phyloP scores from a whole-genome alignment of 1,139 yeast species.

The Meyerozyma athensensis region DNA sequence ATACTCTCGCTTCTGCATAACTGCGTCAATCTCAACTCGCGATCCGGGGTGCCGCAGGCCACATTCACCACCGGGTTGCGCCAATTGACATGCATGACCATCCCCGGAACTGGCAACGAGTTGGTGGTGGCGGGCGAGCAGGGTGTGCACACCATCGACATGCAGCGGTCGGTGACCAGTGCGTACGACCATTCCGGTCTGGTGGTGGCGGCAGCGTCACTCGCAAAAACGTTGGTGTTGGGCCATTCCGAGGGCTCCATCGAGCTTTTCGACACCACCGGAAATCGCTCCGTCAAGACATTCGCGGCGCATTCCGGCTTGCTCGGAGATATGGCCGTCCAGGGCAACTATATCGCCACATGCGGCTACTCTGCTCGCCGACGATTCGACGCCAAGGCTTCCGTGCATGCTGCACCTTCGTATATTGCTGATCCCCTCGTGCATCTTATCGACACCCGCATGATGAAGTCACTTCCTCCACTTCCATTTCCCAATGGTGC shows the following conservation, averaged over 20 bases:
- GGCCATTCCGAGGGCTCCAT: constrained; percentile 68
- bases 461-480: constrained; percentile 72
- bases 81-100: constrained; percentile 35
- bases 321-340: constrained; percentile 71
- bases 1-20: constrained; percentile 52
- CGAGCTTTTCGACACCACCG: constrained; percentile 71
- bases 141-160: constrained; percentile 54
- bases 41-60: constrained; percentile 51
- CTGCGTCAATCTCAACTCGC: constrained; percentile 49
- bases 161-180: constrained; percentile 44
- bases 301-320: constrained; percentile 74
- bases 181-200: constrained; percentile 26
- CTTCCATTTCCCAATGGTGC: constrained; percentile 91
- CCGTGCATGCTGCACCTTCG: background rate
- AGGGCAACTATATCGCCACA: constrained; percentile 72
- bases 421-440: constrained; percentile 69
- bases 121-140: constrained; percentile 32
- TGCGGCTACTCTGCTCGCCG: constrained; percentile 72
- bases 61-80: constrained; percentile 26
- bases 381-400: constrained; percentile 13
- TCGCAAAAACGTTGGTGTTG: constrained; percentile 47
- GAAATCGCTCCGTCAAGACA: constrained; percentile 49
- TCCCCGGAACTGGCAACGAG: constrained; percentile 30
- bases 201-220: constrained; percentile 27
- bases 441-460: constrained; percentile 74